Percentiles rank a stretch among this genome's conserved stretches.
Evolutionary conservation across 78 protist genomes (phyloP).

Genomic region (Diacronema lutheri): DNA sequence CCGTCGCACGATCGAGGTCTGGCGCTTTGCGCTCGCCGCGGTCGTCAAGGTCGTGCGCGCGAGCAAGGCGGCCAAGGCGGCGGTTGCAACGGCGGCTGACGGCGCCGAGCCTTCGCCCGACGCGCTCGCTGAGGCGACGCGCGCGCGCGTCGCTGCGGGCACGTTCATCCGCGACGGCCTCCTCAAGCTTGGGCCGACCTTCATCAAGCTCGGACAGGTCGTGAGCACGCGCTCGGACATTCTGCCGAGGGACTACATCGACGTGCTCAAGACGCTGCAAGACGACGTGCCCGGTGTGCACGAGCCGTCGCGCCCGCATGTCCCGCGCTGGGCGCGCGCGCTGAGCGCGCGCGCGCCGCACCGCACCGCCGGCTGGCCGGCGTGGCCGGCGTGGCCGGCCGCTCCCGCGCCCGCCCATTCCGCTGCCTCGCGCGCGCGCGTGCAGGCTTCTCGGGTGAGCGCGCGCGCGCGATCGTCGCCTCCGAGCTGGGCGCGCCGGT

Average conservation of each 20-base stretch:
- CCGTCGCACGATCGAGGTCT: not conserved
- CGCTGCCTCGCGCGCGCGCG: no score
- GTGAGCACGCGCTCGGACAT: constrained; percentile 5
- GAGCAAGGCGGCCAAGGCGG: not conserved
- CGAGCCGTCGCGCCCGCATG: no score
- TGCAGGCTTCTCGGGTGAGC: constrained; percentile 2
- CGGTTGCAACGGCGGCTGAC: no score
- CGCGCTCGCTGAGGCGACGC: no score
- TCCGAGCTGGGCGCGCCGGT: not conserved
- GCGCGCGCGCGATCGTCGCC: not conserved
- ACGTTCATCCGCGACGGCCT: constrained; percentile 7
- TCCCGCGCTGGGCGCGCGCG: no score
- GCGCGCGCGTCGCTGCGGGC: no score
- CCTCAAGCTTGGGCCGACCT: constrained; percentile 6
- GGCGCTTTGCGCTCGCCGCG: not conserved
- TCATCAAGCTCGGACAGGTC: constrained; percentile 21
- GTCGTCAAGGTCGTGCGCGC: not conserved
- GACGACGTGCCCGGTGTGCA: constrained; percentile 32
- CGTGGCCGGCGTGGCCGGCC: no score
- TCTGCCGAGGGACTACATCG: not conserved
- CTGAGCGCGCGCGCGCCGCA: no score
- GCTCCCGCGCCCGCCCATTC: no score
- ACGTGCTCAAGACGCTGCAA: not conserved
- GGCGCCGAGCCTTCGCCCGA: no score
- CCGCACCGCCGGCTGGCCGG: no score